These are phyloP conservation scores for Babesia bovis DNA, from an alignment of 169 alveolate genomes.

Conservation along the genomic window DNA sequence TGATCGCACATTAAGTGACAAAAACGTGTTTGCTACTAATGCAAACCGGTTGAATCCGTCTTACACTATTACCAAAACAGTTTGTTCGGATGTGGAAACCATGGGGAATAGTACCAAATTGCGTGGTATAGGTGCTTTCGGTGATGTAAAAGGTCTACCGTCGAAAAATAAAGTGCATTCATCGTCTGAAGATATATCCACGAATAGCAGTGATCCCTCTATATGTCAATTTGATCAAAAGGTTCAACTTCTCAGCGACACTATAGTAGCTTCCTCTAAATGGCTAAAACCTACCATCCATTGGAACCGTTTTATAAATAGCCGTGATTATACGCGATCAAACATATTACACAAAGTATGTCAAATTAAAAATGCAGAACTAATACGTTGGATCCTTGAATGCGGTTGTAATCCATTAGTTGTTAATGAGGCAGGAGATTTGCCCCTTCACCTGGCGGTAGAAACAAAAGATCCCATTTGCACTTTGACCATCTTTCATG, in stretches of 20 bases:
- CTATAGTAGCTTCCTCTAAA: conserved; percentile 6
- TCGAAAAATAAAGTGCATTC: neutral
- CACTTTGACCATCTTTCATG: conserved; percentile 46
- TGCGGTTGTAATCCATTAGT: conserved; percentile 59
- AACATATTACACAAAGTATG: conserved; percentile 60
- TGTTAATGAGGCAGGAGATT: conserved; percentile 63
- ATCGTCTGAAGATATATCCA: neutral
- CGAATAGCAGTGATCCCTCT: neutral
- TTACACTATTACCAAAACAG: conserved; percentile 10
- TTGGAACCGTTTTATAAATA: conserved; percentile 50
- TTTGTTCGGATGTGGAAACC: conserved; percentile 14
- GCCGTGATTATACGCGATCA: conserved; percentile 58
- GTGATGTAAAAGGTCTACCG: neutral
- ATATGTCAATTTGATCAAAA: neutral
- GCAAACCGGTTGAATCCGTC: neutral
- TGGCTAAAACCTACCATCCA: conserved; percentile 32
- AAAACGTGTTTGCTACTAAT: neutral
- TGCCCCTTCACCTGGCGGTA: conserved; percentile 67
- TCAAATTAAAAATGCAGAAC: conserved; percentile 24
- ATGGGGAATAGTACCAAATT: neutral
- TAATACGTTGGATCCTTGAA: conserved; percentile 26
- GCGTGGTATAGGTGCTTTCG: conserved; percentile 17
- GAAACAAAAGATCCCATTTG: conserved; percentile 57
- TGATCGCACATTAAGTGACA: no score
- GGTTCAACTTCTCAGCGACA: neutral